Percentiles rank a stretch among this genome's conserved stretches.
These are phyloP conservation scores for Capsella bursapastoris DNA, from an alignment of 345 rosid genomes.

Conservation along the genomic window DNA sequence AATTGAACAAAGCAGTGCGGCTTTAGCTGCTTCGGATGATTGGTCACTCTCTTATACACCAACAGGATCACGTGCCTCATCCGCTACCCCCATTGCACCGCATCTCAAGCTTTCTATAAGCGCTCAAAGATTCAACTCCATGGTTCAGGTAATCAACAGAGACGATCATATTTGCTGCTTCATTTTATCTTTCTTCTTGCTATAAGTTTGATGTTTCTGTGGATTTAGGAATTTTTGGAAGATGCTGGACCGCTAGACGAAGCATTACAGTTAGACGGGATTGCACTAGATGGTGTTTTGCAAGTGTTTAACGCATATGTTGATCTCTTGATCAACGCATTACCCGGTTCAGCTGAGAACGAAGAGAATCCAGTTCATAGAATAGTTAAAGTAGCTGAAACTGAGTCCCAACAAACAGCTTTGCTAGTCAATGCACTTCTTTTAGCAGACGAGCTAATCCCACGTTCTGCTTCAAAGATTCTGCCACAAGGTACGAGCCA, in stretches of 20 bases:
- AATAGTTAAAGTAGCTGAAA: slow-evolving; percentile 79
- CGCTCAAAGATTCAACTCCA: slow-evolving; percentile 74
- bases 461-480: slow-evolving; percentile 77
- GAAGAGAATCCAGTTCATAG: slow-evolving; percentile 66
- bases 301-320: slow-evolving; percentile 72
- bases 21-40: slow-evolving; percentile 83
- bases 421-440: slow-evolving; percentile 83
- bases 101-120: slow-evolving; percentile 82
- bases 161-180: slow-evolving; percentile 9
- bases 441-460: slow-evolving; percentile 86
- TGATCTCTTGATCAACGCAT: slow-evolving; percentile 72
- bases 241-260: slow-evolving; percentile 81
- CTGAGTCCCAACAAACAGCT: slow-evolving; percentile 82
- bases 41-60: slow-evolving; percentile 74
- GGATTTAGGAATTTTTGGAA: slow-evolving; percentile 73
- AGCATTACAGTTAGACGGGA: slow-evolving; percentile 72
- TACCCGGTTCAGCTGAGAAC: slow-evolving; percentile 74
- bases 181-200: neutral
- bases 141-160: slow-evolving; percentile 69
- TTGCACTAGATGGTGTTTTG: slow-evolving; percentile 79
- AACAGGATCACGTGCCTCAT: slow-evolving; percentile 55
- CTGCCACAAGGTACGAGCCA: slow-evolving; percentile 54
- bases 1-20: slow-evolving; percentile 79
- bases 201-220: slow-evolving; percentile 2
- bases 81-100: slow-evolving; percentile 48